phyloP scores from a whole-genome alignment of 208 protist species.

The Lotmaria passim region DNA sequence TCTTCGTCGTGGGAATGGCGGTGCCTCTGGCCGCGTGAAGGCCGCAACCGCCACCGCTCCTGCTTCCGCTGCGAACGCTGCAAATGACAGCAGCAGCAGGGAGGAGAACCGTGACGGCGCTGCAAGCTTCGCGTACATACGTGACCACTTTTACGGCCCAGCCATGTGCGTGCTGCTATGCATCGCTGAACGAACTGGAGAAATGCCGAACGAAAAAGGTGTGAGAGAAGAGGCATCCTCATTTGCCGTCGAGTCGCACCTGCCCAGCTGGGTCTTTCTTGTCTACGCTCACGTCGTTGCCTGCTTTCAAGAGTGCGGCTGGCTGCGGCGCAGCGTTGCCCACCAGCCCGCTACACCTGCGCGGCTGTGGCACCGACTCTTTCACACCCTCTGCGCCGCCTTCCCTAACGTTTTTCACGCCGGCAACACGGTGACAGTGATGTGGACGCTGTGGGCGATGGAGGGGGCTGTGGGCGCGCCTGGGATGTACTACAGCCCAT shows the following conservation, averaged over 20 bases:
- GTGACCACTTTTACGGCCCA: constrained; percentile 15
- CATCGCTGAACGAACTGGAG: not conserved
- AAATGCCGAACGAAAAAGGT: not conserved
- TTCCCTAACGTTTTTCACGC: constrained; percentile 70
- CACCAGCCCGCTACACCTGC: constrained; percentile 40
- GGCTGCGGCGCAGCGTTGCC: constrained; percentile 18
- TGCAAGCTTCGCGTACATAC: constrained; percentile 10
- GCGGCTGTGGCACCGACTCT: constrained; percentile 49
- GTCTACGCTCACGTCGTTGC: constrained; percentile 32
- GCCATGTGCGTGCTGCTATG: constrained; percentile 15
- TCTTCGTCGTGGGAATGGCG: constrained; percentile 19
- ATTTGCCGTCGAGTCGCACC: not conserved
- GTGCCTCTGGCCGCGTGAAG: not conserved
- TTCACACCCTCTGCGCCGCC: constrained; percentile 21
- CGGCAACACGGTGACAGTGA: constrained; percentile 48
- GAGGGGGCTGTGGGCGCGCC: constrained; percentile 38
- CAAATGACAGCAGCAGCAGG: not conserved
- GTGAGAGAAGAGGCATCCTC: not conserved
- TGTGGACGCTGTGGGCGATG: constrained; percentile 49
- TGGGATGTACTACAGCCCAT: constrained; percentile 19
- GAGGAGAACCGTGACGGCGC: not conserved
- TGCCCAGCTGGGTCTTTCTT: constrained; percentile 21
- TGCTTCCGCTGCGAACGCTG: too few relatives aligned
- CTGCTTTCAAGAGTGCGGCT: constrained; percentile 39
- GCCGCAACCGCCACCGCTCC: not conserved